Base-by-base conservation (phyloP, 2,329 filamentous ascomycete species). In the Phaeosphaeriaceae sp. region DNA sequence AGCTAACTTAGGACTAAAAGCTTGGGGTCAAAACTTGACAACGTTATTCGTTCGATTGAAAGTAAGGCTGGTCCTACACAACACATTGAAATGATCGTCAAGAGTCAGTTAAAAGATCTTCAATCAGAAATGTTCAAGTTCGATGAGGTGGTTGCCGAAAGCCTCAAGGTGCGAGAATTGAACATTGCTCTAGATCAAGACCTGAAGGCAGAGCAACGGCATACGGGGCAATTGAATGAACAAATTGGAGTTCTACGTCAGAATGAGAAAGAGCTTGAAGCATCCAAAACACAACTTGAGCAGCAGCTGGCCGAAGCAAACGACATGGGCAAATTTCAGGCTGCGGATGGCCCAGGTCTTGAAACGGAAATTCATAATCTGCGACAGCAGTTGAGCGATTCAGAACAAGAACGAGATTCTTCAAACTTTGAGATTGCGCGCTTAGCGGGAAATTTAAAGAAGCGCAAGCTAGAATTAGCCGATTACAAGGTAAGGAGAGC, bases 101-200 rank as follows among this genome's bases (percentile, higher is more conserved):
- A 43, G 13, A 42, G 54, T 8, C 55, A 68, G 21, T 12, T 68
- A 12, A 21, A 56, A 3, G 16, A 15, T 21, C 39, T 72, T 28
- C 49, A 45, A 17, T 23, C 16, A 1, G 60, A 67, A 2, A 50
- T 68, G 7, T 23, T 62, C 13, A 61, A 58, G 33, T 58, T 61
- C 15, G 51, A 64, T 11, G 54, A 68, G 17, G 39, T 55, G 6
- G 48, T 61, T 23, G 18, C 42, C 0, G 49, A 68, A n/a, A 52
- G 46, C 9, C 34, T 52, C 4, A 54, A 56, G 6, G 48, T 47
- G 7, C 53, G 47, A 7, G 40, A 63, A n/a, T 41, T 32, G 1
- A 67, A 58, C 28, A 42, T 50, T 8, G 9, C 34, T 16, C 52
- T 71, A 4, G 38, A 26, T 18, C 32, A 56, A 18, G 52, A 64